Conservation (phyloP, 2,329 filamentous ascomycete species). For the Fusarium secorum region DNA sequence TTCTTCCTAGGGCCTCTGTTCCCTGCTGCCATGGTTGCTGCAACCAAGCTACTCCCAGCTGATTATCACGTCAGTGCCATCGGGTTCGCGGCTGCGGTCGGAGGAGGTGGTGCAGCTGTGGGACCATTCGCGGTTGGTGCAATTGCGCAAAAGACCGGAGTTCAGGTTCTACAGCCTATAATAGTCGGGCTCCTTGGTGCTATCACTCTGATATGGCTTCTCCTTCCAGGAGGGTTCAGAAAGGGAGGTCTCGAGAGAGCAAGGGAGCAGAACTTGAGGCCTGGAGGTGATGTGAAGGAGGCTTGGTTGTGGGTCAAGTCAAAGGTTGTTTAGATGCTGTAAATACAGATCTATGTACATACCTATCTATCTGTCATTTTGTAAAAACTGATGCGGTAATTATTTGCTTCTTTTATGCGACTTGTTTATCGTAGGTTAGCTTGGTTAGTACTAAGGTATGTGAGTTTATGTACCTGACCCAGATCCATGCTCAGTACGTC, state of each 20-base stretch:
- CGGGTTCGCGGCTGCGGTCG: constrained; percentile 81
- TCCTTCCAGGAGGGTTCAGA: constrained; percentile 51
- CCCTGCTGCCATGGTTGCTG: constrained; percentile 75
- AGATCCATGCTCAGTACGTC: constrained; percentile 11
- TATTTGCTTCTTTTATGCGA: background rate
- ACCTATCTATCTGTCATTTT: background rate
- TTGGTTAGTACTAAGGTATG: background rate
- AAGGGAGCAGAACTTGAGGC: constrained; percentile 46
- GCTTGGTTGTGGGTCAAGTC: constrained; percentile 26
- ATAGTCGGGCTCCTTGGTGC: constrained; percentile 57
- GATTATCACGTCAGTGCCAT: constrained; percentile 81
- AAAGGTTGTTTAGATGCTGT: background rate
- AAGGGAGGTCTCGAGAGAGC: constrained; percentile 53
- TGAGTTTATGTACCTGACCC: background rate
- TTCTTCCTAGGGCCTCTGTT: constrained; percentile 85
- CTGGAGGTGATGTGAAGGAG: constrained; percentile 46
- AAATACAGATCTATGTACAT: background rate
- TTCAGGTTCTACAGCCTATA: constrained; percentile 65
- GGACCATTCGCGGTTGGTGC: constrained; percentile 73
- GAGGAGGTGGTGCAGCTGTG: constrained; percentile 74
- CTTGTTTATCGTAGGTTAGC: background rate
- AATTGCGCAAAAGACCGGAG: constrained; percentile 66
- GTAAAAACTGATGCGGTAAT: background rate
- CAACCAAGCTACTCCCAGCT: constrained; percentile 76
- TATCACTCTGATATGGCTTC: constrained; percentile 56